Evolutionary conservation across 305 asterid genomes (phyloP), one percentile per base, ranked within the genome.

Genomic region (Solanum aculeatissimum): DNA sequence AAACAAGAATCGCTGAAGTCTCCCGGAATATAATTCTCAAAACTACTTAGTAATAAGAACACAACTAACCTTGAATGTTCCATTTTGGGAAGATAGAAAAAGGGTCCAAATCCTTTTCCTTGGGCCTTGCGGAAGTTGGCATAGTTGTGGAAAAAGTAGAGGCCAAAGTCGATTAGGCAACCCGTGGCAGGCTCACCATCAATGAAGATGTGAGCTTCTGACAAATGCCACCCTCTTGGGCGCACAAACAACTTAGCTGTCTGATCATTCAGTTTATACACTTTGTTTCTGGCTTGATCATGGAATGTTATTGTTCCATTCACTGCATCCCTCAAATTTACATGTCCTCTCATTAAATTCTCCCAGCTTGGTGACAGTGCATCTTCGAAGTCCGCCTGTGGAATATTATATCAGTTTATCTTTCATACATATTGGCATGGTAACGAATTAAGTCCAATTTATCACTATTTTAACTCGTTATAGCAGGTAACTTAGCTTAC

Each of bases 161-260:
- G 97, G 38, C 98, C 98, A 9, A 97, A 97, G 86, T 97, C 98
- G 12, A 97, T 93, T 4, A 95, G 90, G 90, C 97, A 93, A 51
- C 88, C 98, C 3, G 90, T 82, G 25, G 95, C 97, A 1, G 99
- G 98, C 63, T 94, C 94, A 3, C 99, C 99, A 84, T 97, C 99
- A 84, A 97, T 89, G 69, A 95, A 87, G 89, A 97, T 90, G 89
- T 97, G 99, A 43, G 97, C 91, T 89, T 97, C 99, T 0, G 97
- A 97, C 81, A 97, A 80, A 75, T 97, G 99, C 98, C 99, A 95
- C n/a, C 99, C 99, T 83, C 98, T 87, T 0, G 98, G 98, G 5
- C 98, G 97, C 29, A 97, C 99, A 23, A 97, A 97, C 13, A 97
- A 97, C 92, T 92, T 97, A 0, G 98, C 99, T 0, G 92, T 94